Base-by-base conservation (phyloP, 768 basidiomycete species). In the Tylopilus subfusipes region DNA sequence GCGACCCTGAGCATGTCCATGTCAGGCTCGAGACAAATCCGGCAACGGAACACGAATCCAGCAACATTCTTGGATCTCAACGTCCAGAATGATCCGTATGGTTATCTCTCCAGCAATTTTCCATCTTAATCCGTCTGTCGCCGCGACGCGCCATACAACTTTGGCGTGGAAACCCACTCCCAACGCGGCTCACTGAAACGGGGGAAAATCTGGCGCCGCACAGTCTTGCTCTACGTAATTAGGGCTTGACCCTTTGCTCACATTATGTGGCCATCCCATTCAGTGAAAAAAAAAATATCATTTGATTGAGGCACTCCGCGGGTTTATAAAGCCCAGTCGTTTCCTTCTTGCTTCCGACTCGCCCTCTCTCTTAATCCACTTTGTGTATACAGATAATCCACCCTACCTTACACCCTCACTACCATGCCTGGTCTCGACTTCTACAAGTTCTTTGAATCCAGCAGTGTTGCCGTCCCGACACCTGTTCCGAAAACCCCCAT, bases 371-470 rank as follows among this genome's bases (percentile, higher is more conserved):
- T 53, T 59, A 60, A 60, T 64, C 59, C 52, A 5, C 43, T 31
- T 48, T 68, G 65, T 70, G 57, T 55, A 66, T 59, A 66, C 53
- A 31, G 18, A 48, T 62, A 48, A 36, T 0, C 42, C 21, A 30
- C 16, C 27, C 43, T 53, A 53, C 56, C 14, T 47, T 54, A 56
- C 52, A 43, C 38, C 48, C 16, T 60, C 34, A 38, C 46, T 36
- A 57, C 46, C 54, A 72, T 72, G 71, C 71, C 71, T 56, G 69
- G 69, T 12, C 69, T 72, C 43, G 71, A 71, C 56, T 72, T 64
- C 29, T 66, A 68, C 61, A 72, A 52, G 38, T 50, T 48, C 40
- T 42, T 58, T 31, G 63, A 62, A 42, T 33, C 62, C 0, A 45
- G 19, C 0, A 25, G 29, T 3, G 9, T 40, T 42, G 13, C 57